Percentiles rank a stretch among this genome's conserved stretches.
Evolutionary conservation across 305 asterid species (phyloP).

Genomic region (Plantago lanceolata): DNA sequence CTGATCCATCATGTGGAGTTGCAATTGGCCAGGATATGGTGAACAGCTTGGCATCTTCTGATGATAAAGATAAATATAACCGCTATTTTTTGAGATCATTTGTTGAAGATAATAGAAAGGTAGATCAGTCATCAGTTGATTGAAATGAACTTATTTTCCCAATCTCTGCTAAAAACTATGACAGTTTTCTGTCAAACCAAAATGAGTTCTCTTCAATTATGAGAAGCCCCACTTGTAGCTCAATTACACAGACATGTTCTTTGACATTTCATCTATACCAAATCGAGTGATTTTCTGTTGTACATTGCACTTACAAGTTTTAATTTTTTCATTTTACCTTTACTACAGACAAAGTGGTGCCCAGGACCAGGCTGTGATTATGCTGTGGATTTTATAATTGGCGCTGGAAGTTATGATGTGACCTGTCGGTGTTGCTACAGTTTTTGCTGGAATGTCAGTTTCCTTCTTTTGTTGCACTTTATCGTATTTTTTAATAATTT

Average conservation of each 20-base stretch:
- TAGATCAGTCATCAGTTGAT: conserved; percentile 25
- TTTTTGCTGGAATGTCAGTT: conserved; percentile 92
- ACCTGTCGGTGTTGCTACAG: conserved; percentile 71
- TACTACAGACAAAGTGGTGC: conserved; percentile 82
- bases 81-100: conserved; percentile 62
- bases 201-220: background rate
- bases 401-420: conserved; percentile 84
- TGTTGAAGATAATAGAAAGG: conserved; percentile 69
- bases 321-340: conserved; percentile 19
- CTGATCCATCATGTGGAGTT: conserved; percentile 74
- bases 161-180: background rate
- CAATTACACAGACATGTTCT: background rate
- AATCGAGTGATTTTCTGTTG: background rate
- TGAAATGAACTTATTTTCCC: conserved; percentile 1
- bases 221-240: conserved; percentile 1
- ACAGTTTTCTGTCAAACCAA: background rate
- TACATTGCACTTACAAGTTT: conserved; percentile 15
- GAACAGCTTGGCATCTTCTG: conserved; percentile 44
- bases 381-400: conserved; percentile 75
- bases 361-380: conserved; percentile 95
- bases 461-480: conserved; percentile 16
- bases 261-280: conserved; percentile 12
- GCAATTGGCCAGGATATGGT: conserved; percentile 73
- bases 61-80: conserved; percentile 48
- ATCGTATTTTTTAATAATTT: conserved; percentile 2